Evolutionary conservation across 768 basidiomycete genomes (phyloP).

Genomic region (Pleurotus cornucopiae): DNA sequence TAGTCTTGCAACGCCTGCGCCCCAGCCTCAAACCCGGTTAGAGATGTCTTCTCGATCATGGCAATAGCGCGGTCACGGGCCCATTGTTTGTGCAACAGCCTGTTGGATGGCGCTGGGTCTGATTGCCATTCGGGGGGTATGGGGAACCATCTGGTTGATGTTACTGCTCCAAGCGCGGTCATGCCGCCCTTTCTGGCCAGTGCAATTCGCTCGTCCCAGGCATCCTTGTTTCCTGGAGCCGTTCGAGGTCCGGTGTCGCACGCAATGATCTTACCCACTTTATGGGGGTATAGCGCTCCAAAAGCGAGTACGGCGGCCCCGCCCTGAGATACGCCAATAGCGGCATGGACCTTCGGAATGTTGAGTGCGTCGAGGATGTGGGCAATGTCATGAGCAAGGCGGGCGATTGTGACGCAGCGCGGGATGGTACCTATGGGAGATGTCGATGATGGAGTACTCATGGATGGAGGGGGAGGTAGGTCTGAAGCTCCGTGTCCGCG

Average conservation of each 20-base stretch:
- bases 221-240: slow-evolving; percentile 39
- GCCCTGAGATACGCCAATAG: slow-evolving; percentile 53
- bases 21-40: slow-evolving; percentile 42
- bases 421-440: slow-evolving; percentile 17
- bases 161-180: slow-evolving; percentile 33
- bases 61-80: slow-evolving; percentile 22
- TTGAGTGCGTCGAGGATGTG: slow-evolving; percentile 28
- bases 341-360: slow-evolving; percentile 33
- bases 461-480: slow-evolving; percentile 17
- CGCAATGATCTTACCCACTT: slow-evolving; percentile 37
- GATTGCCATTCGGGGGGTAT: slow-evolving; percentile 10
- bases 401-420: slow-evolving; percentile 33
- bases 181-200: slow-evolving; percentile 36
- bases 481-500: slow-evolving; percentile 49
- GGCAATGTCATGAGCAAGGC: slow-evolving; percentile 42
- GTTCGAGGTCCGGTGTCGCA: slow-evolving; percentile 46
- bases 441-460: slow-evolving; percentile 23
- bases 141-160: slow-evolving; percentile 48
- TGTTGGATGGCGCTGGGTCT: slow-evolving; percentile 10
- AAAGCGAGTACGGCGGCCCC: slow-evolving; percentile 48
- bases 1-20: slow-evolving; percentile 43
- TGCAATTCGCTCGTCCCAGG: slow-evolving; percentile 44
- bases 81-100: slow-evolving; percentile 2
- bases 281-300: slow-evolving; percentile 28
- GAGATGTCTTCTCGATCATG: slow-evolving; percentile 35